These are phyloP conservation scores for Thyridium curvatum DNA, from an alignment of 2,329 filamentous ascomycete species.

Conservation along the genomic window DNA sequence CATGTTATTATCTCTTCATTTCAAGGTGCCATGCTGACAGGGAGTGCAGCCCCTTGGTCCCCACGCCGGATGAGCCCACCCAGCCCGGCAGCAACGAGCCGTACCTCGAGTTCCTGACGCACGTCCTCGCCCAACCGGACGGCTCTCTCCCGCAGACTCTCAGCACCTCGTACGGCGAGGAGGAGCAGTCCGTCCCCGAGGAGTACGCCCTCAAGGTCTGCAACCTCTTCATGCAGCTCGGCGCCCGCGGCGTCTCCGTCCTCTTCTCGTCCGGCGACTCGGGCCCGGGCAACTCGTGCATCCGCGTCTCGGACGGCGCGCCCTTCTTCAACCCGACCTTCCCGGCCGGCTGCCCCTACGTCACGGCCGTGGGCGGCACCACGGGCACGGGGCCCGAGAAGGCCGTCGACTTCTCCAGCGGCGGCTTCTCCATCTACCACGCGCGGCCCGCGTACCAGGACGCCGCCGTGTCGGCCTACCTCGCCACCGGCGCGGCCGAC, in stretches of 20 bases:
- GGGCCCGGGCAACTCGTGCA: constrained; percentile 56
- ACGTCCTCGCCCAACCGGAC: constrained; percentile 45
- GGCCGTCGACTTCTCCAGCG: constrained; percentile 23
- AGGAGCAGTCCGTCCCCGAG: constrained; percentile 57
- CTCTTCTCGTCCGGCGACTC: constrained; percentile 54
- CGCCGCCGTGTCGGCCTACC: constrained; percentile 26
- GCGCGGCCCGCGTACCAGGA: constrained; percentile 33
- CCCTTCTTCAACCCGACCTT: constrained; percentile 33
- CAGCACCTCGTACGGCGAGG: constrained; percentile 60
- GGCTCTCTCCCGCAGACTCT: constrained; percentile 53
- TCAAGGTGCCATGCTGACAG: not conserved
- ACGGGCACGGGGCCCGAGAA: constrained; percentile 22
- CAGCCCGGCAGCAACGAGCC: constrained; percentile 59
- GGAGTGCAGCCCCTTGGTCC: constrained; percentile 42
- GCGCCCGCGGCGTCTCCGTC: constrained; percentile 61
- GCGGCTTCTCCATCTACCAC: constrained; percentile 43
- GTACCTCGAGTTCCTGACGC: constrained; percentile 57
- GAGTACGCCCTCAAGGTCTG: constrained; percentile 58
- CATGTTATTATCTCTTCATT: constrained; percentile 20
- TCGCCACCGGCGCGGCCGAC: constrained; percentile 26
- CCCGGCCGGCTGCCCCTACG: constrained; percentile 27
- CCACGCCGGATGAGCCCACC: constrained; percentile 41
- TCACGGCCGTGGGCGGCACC: constrained; percentile 51
- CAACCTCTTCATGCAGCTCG: constrained; percentile 57
- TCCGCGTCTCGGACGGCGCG: constrained; percentile 42